Evolutionary conservation across 176 grass and related monocot species (phyloP).

Genomic region (Elaeis guineensis): DNA sequence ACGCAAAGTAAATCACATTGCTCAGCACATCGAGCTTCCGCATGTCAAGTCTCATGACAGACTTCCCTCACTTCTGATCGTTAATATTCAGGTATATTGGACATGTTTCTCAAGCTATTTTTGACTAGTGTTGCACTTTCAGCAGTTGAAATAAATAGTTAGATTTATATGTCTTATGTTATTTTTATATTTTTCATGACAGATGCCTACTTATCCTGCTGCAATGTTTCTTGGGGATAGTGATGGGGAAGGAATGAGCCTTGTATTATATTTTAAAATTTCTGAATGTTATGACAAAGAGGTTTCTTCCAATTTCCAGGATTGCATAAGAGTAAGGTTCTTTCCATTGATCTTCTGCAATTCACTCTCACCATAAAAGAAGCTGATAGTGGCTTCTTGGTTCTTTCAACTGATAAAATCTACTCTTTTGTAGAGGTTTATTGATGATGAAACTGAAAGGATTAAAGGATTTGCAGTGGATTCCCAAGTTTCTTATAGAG

Average conservation of each 20-base stretch:
- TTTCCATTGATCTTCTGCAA: conserved; percentile 10
- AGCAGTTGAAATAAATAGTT: no score
- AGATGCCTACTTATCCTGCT: conserved; percentile 94
- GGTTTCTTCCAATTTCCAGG: conserved; percentile 81
- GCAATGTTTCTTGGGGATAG: conserved; percentile 89
- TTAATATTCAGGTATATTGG: conserved; percentile 78
- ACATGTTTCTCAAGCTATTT: not conserved
- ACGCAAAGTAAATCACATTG: conserved; percentile 77
- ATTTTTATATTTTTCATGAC: conserved; percentile 20
- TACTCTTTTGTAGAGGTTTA: conserved; percentile 44
- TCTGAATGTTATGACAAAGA: conserved; percentile 92
- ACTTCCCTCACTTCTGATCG: conserved; percentile 71
- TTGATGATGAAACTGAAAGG: conserved; percentile 75
- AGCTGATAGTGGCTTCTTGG: not conserved
- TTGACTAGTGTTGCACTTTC: no score
- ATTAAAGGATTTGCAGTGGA: conserved; percentile 74
- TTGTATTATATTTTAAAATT: conserved; percentile 84
- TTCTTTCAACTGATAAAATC: conserved; percentile 7
- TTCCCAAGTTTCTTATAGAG: conserved; percentile 61
- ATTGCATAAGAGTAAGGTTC: conserved; percentile 55
- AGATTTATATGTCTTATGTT: not conserved
- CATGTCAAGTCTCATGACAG: conserved; percentile 55
- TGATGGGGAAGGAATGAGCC: conserved; percentile 81
- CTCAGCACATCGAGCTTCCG: conserved; percentile 85
- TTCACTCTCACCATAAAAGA: not conserved